A percentile compares a stretch with the other conserved stretches of the same genome.
phyloP scores from a whole-genome alignment of 495 filamentous ascomycete species.

The Copromyces sp. region DNA sequence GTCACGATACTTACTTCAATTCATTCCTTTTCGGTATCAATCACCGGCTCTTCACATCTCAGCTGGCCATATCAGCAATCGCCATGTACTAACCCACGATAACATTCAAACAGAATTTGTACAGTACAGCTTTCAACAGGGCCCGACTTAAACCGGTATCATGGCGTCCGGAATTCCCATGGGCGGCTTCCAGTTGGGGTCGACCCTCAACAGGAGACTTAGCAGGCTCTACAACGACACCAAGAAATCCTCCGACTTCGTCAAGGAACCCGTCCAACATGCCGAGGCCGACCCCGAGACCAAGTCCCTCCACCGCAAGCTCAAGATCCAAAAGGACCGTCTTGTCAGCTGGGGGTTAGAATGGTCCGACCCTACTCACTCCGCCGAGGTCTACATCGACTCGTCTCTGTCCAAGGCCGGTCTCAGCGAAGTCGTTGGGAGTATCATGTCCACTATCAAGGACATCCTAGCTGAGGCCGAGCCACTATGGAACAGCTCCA shows the following conservation, averaged over 20 bases:
- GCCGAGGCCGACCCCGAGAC: slow-evolving; percentile 45
- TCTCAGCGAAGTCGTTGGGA: slow-evolving; percentile 75
- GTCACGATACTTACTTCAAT: background rate
- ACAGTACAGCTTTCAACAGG: background rate
- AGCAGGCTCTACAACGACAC: slow-evolving; percentile 89
- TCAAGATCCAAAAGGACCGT: slow-evolving; percentile 60
- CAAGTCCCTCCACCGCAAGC: slow-evolving; percentile 44
- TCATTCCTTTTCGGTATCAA: background rate
- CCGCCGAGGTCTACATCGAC: slow-evolving; percentile 62
- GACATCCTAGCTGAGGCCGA: slow-evolving; percentile 81
- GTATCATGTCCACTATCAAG: slow-evolving; percentile 83
- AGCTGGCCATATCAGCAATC: background rate
- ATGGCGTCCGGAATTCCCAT: slow-evolving; percentile 41
- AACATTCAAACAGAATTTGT: background rate
- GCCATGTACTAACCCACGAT: background rate
- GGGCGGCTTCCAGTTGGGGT: slow-evolving; percentile 32
- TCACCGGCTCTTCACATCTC: background rate
- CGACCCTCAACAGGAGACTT: slow-evolving; percentile 55
- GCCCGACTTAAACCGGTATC: background rate
- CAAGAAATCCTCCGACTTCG: slow-evolving; percentile 76
- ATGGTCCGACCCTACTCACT: slow-evolving; percentile 65
- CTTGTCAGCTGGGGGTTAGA: slow-evolving; percentile 82
- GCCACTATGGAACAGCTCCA: slow-evolving; percentile 52
- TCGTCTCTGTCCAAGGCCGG: slow-evolving; percentile 75
- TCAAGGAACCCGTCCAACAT: slow-evolving; percentile 58